A percentile compares a stretch with the other conserved stretches of the same genome.
Evolutionary conservation across 148 eudicot genomes (phyloP).

Genomic region (Camellia granthamiana): DNA sequence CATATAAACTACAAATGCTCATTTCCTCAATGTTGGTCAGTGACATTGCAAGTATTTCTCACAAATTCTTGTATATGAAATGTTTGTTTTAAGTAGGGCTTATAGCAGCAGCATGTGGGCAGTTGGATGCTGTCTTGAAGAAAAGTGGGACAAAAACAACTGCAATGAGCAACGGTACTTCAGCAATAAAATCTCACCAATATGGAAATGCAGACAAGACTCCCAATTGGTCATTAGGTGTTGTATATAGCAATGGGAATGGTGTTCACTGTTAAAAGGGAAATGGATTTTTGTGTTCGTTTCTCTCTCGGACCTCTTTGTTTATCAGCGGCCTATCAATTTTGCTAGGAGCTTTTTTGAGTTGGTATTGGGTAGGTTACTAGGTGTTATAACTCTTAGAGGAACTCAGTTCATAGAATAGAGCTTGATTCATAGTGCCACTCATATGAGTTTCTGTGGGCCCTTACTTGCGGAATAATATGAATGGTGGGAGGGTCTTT

Average conservation of each 20-base stretch:
- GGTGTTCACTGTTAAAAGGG: constrained; percentile 49
- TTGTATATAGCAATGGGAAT: constrained; percentile 53
- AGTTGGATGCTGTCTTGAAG: constrained; percentile 53
- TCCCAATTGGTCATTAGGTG: constrained; percentile 43
- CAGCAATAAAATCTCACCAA: constrained; percentile 30
- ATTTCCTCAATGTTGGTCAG: not conserved
- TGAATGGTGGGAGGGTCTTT: too few relatives aligned
- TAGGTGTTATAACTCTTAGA: constrained; percentile 23
- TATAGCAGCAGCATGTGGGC: constrained; percentile 82
- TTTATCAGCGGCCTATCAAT: constrained; percentile 21
- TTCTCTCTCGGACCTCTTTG: constrained; percentile 7
- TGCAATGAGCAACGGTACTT: constrained; percentile 37
- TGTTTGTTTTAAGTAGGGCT: constrained; percentile 47
- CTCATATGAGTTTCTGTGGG: too few relatives aligned
- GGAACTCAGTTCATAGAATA: constrained; percentile 21
- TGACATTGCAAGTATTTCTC: not conserved
- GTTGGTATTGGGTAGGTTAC: constrained; percentile 12
- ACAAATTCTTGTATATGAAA: not conserved
- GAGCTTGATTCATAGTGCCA: constrained; percentile 60
- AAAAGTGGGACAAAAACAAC: constrained; percentile 23
- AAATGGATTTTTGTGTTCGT: not conserved
- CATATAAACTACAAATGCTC: too few relatives aligned
- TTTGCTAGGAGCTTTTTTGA: constrained; percentile 19
- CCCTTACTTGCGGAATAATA: too few relatives aligned
- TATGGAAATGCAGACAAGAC: constrained; percentile 28